Evolutionary conservation across 1,284 basidiomycete genomes (phyloP).

Genomic region (Sanguinoderma infundibulare): DNA sequence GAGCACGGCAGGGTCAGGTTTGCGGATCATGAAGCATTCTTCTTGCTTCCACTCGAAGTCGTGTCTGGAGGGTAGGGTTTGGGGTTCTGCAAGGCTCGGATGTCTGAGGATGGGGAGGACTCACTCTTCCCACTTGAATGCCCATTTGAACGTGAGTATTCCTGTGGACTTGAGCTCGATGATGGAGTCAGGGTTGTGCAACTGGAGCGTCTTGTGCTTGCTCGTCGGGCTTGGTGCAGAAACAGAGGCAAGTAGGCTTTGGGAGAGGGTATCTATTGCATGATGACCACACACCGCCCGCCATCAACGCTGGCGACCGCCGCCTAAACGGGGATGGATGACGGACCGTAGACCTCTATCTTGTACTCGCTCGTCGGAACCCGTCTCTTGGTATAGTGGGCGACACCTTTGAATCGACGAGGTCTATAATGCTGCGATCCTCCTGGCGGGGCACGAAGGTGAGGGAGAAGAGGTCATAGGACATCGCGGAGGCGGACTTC

Average conservation of each 20-base stretch:
- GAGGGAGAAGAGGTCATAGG: conserved; percentile 74
- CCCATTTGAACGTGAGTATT: conserved; percentile 76
- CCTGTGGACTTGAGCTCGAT: conserved; percentile 78
- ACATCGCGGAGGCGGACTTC: not conserved
- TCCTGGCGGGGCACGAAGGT: conserved; percentile 60
- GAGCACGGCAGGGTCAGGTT: conserved; percentile 84
- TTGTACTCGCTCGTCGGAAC: conserved; percentile 56
- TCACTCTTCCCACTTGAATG: conserved; percentile 82
- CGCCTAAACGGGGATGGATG: not conserved
- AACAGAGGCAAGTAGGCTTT: conserved; percentile 66
- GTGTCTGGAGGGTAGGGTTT: conserved; percentile 55
- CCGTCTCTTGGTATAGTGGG: conserved; percentile 73
- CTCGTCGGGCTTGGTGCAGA: conserved; percentile 63
- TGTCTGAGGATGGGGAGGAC: conserved; percentile 32
- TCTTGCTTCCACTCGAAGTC: conserved; percentile 85
- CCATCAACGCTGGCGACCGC: not conserved
- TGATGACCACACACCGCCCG: not conserved
- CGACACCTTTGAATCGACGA: conserved; percentile 62
- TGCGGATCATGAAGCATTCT: conserved; percentile 80
- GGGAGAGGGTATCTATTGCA: conserved; percentile 64
- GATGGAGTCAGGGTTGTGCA: conserved; percentile 72
- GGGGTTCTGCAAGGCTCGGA: not conserved
- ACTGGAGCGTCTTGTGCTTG: conserved; percentile 75
- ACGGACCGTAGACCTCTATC: conserved; percentile 68
- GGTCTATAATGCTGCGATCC: conserved; percentile 64